Evolutionary conservation across 2,329 filamentous ascomycete species (phyloP).

Genomic region (Alternaria rosae): DNA sequence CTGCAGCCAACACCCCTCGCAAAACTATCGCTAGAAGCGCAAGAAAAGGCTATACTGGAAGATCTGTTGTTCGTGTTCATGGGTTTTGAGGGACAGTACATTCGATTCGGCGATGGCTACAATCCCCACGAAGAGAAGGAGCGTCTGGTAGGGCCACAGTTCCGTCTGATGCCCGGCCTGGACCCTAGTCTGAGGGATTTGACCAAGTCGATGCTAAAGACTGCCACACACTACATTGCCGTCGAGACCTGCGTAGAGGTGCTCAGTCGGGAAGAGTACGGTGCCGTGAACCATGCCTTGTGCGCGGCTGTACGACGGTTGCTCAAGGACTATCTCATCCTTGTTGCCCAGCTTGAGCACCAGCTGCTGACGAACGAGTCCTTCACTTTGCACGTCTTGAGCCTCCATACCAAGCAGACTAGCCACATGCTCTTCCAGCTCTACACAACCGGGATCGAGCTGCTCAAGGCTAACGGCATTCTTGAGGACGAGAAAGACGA

Average conservation of each 20-base stretch:
- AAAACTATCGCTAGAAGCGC: slow-evolving; percentile 77
- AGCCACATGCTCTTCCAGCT: slow-evolving; percentile 91
- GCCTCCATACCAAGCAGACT: slow-evolving; percentile 88
- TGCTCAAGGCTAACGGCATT: slow-evolving; percentile 86
- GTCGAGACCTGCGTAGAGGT: slow-evolving; percentile 94
- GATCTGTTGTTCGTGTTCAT: slow-evolving; percentile 95
- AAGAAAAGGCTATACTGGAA: slow-evolving; percentile 87
- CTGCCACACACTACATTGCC: slow-evolving; percentile 91
- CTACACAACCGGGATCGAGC: slow-evolving; percentile 78
- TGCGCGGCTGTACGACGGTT: slow-evolving; percentile 94
- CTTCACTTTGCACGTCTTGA: slow-evolving; percentile 92
- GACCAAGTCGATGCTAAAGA: slow-evolving; percentile 86
- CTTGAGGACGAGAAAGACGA: slow-evolving; percentile 75
- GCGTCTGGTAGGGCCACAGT: slow-evolving; percentile 80
- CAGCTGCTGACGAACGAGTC: slow-evolving; percentile 87
- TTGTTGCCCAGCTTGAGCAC: slow-evolving; percentile 92
- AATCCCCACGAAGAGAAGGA: slow-evolving; percentile 87
- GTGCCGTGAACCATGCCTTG: slow-evolving; percentile 91
- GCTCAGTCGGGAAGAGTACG: slow-evolving; percentile 90
- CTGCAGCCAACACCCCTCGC: slow-evolving; percentile 73
- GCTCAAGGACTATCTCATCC: slow-evolving; percentile 89
- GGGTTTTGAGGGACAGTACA: slow-evolving; percentile 98
- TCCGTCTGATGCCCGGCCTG: slow-evolving; percentile 79
- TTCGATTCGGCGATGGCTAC: slow-evolving; percentile 83
- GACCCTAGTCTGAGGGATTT: slow-evolving; percentile 92